phyloP scores from a whole-genome alignment of 1,139 yeast genomes.

The Geotrichum fermentans region DNA sequence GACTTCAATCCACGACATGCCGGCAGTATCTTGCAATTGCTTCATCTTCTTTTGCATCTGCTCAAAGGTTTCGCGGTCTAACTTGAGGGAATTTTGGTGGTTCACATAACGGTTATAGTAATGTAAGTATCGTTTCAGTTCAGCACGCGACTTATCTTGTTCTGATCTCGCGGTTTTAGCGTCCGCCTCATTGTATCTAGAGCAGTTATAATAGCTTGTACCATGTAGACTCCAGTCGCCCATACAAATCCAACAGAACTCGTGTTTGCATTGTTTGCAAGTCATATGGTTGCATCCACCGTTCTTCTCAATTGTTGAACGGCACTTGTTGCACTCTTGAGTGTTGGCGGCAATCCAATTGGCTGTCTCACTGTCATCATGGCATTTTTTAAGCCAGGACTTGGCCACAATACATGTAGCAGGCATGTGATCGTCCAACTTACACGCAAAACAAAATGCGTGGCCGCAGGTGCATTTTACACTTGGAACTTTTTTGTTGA shows the following conservation, averaged over 20 bases:
- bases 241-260: conserved; percentile 93
- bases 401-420: conserved; percentile 68
- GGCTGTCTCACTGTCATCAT: conserved; percentile 83
- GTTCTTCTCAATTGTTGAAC: conserved; percentile 59
- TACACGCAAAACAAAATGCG: conserved; percentile 76
- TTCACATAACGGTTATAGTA: conserved; percentile 71
- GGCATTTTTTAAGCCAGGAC: conserved; percentile 74
- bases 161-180: conserved; percentile 35
- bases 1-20: conserved; percentile 84
- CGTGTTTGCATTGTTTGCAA: conserved; percentile 68
- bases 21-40: conserved; percentile 56
- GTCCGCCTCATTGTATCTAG: conserved; percentile 48
- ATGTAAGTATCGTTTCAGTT: conserved; percentile 65
- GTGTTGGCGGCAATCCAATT: conserved; percentile 90
- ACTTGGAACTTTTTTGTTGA: conserved; percentile 48
- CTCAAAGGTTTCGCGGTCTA: conserved; percentile 61
- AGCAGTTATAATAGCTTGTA: conserved; percentile 61
- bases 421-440: conserved; percentile 66
- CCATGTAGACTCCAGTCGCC: conserved; percentile 76
- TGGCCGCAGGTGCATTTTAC: conserved; percentile 67
- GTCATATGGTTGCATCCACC: conserved; percentile 98
- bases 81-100: conserved; percentile 72
- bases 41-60: conserved; percentile 62
- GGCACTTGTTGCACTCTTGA: conserved; percentile 71
- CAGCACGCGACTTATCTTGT: conserved; percentile 39